Percentiles rank a stretch among this genome's conserved stretches.
phyloP scores from a whole-genome alignment of 1,139 yeast genomes.

The Lodderomyces elongisporus region DNA sequence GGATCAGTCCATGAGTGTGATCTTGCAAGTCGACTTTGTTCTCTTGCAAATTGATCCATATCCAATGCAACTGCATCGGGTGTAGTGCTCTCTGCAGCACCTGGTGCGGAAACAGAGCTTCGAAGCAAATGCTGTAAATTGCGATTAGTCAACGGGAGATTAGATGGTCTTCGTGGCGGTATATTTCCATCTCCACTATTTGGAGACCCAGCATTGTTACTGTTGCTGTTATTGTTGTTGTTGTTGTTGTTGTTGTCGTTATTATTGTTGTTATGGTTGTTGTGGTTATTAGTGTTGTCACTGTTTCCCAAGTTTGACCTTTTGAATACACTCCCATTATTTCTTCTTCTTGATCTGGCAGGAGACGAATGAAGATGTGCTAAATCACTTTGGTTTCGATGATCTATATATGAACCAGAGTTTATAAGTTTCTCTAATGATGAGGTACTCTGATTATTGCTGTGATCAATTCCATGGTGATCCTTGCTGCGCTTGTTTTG shows the following conservation, averaged over 20 bases:
- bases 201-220: background rate
- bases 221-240: background rate
- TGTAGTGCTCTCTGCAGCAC: slow-evolving; percentile 9
- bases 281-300: background rate
- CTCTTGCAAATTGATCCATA: slow-evolving; percentile 37
- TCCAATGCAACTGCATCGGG: slow-evolving; percentile 31
- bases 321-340: slow-evolving; percentile 7
- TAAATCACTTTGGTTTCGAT: slow-evolving; percentile 24
- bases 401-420: slow-evolving; percentile 30
- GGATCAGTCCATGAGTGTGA: slow-evolving; percentile 16
- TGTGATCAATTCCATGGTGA: slow-evolving; percentile 3
- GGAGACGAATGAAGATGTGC: slow-evolving; percentile 33
- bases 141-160: slow-evolving; percentile 34
- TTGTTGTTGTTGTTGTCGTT: background rate
- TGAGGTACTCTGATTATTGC: slow-evolving; percentile 4
- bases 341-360: slow-evolving; percentile 28
- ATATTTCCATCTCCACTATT: too few species aligned
- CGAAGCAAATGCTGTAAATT: slow-evolving; percentile 28
- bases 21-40: slow-evolving; percentile 25
- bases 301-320: slow-evolving; percentile 1
- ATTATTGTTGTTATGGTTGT: background rate
- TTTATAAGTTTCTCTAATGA: slow-evolving; percentile 10
- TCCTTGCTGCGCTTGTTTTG: too few species aligned
- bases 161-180: too few species aligned
- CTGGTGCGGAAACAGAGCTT: slow-evolving; percentile 9